These are phyloP conservation scores for Silybum marianum DNA, from an alignment of 129 eudicot genomes.

Conservation along the genomic window DNA sequence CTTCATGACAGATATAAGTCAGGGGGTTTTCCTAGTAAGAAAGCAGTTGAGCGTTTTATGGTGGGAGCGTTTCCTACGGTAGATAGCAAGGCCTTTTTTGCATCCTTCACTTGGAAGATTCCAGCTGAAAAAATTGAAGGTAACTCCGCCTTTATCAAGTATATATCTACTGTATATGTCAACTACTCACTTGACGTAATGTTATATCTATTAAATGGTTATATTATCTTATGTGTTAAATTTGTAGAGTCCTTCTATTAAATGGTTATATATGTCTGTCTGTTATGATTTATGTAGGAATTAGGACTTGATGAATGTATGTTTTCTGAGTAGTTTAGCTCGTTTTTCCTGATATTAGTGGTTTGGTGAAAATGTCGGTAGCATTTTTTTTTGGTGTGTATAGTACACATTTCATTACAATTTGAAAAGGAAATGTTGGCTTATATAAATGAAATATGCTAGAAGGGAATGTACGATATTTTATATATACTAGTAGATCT, in stretches of 20 bases:
- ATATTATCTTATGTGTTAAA: not conserved
- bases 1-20: conserved; percentile 27
- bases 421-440: not conserved
- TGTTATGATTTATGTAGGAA: not conserved
- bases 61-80: conserved; percentile 47
- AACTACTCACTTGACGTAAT: not conserved
- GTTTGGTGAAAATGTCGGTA: too few species aligned
- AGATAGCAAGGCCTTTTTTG: conserved; percentile 66
- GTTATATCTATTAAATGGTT: not conserved
- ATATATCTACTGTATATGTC: not conserved
- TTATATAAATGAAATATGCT: not conserved
- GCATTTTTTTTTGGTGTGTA: too few species aligned
- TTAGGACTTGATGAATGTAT: not conserved
- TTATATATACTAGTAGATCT: not conserved
- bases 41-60: conserved; percentile 55
- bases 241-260: not conserved
- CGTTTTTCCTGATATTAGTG: too few species aligned
- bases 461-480: not conserved
- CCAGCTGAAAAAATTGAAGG: conserved; percentile 59
- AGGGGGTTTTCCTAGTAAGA: conserved; percentile 62
- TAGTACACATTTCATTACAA: too few species aligned
- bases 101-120: conserved; percentile 83
- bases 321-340: not conserved
- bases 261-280: not conserved
- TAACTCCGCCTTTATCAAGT: conserved; percentile 12